Base-by-base conservation (phyloP, 345 rosid species). In the Aquilaria yunnanensis region DNA sequence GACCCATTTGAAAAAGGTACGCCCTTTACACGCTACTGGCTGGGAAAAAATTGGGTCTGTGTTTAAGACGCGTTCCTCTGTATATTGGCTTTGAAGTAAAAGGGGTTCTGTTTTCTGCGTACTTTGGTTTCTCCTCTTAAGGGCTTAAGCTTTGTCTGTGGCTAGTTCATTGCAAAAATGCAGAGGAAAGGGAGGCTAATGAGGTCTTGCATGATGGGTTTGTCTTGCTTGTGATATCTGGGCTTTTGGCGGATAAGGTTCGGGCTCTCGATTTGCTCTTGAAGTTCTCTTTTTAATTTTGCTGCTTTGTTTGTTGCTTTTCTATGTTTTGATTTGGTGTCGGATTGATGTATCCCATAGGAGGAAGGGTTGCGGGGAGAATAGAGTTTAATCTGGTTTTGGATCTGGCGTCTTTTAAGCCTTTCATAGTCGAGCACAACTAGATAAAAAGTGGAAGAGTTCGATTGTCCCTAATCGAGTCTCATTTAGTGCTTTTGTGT, bases 1-100 rank as follows among this genome's bases (percentile, higher is more conserved):
- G 32, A 51, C 32, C n/a, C 45, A 49, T 55, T 73, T 12, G n/a
- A 52, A 37, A 54, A 51, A 51, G 64, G 62, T 65, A 71, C n/a
- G 48, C 12, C 2, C 67, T 62, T 51, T 45, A 49, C 54, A 56
- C 3, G 53, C 14, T 54, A 49, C 4, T 9, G 23, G 32, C 37
- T 45, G 31, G 32, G 52, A 52, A 14, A 23, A 23, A 23, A 23
- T 23, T 51, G 47, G 16, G 48, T 5, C 14, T 56, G 23, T 64
- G 29, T 23, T 60, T 51, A 4, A 9, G 63, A 58, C 63, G 59
- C 43, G 56, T 8, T 54, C 60, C 64, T 48, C 57, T 68, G 56
- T 61, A 58, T 66, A 55, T 56, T 65, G 50, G 14, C 60, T 64
- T 61, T 6, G 30, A 53, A 29, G 48, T 11, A 30, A 37, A 53